A percentile compares a stretch with the other conserved stretches of the same genome.
These are phyloP conservation scores for Pistacia integerrima DNA, from an alignment of 345 rosid species.

Conservation along the genomic window DNA sequence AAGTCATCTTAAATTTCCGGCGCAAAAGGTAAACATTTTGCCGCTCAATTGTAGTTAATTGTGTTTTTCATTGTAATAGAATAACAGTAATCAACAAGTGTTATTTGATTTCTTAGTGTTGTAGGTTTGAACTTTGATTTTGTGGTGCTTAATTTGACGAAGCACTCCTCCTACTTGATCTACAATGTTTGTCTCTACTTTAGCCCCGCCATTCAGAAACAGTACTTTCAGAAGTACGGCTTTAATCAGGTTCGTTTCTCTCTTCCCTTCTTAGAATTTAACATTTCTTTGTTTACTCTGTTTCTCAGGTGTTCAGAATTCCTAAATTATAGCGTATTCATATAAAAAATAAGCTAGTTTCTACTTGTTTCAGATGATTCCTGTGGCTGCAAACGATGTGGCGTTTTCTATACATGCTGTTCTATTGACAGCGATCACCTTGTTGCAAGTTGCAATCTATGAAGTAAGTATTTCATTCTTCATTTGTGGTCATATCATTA, in stretches of 20 bases:
- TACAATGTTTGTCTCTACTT: constrained; percentile 89
- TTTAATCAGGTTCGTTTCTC: constrained; percentile 36
- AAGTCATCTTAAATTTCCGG: constrained; percentile 75
- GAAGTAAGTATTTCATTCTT: constrained; percentile 50
- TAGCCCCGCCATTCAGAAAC: constrained; percentile 69
- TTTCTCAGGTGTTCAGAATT: constrained; percentile 3
- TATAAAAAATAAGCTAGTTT: background rate
- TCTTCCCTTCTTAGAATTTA: too few relatives aligned
- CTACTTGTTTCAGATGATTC: constrained; percentile 72
- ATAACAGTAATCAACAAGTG: background rate
- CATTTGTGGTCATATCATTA: background rate
- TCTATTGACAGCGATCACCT: constrained; percentile 59
- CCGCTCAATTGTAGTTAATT: background rate
- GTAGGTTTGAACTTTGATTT: constrained; percentile 96
- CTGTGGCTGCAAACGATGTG: constrained; percentile 91
- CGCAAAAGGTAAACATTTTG: constrained; percentile 52
- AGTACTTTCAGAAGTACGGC: constrained; percentile 81
- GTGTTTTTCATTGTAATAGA: background rate
- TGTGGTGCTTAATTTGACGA: constrained; percentile 83
- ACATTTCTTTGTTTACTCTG: background rate
- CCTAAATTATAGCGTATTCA: background rate
- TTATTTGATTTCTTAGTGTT: constrained; percentile 43
- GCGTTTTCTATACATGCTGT: constrained; percentile 94
- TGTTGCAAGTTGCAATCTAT: constrained; percentile 74
- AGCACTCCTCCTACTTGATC: constrained; percentile 92